Evolutionary conservation across 2,329 filamentous ascomycete species (phyloP), one percentile per base, ranked within the genome.

Genomic region (Beauveria sp.): DNA sequence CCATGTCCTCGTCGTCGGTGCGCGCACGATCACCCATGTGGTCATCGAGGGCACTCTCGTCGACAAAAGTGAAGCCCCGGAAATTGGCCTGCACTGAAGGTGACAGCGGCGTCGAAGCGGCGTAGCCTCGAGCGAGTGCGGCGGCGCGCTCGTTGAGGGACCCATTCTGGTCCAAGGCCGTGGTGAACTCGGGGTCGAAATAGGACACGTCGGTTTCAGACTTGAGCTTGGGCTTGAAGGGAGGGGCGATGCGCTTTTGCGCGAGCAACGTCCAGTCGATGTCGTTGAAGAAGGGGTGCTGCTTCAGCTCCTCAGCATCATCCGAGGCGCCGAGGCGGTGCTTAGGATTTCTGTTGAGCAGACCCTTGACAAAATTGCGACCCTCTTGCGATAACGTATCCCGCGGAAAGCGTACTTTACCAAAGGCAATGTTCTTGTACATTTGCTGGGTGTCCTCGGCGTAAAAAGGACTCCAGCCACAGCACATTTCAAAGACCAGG

Each of bases 371-470:
- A 70, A 99, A 99, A 76, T 96, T 98, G 63, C 95, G 86, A 63
- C 95, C 95, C 75, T 99, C 95, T 46, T 92, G 89, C 64, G 92
- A 97, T 38, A 99, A 80, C 1, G 95, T 96, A 74, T 99, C 95
- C 66, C 93, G 86, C 8, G 95, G 95, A 74, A 99, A 99, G 64
- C 95, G 85, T 62, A 99, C 95, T 74, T 99, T 99, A 72, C 95
- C 95, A 71, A 99, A 99, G 0, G 95, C 95, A 73, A 99, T 99
- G 78, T 99, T 99, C 81, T 99, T 99, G 81, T 99, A 99, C 95
- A 99, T 99, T 75, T 99, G 95, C 76, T 99, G 95, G 0, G 95
- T 99, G 72, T 99, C 95, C 71, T 99, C 95, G 62, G 95, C 95
- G 69, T 98, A 99, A 77, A 99, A 99, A 0, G 95, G 95, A 70